Evolutionary conservation across 2,329 filamentous ascomycete species (phyloP).

Genomic region (Aspergillus carbonarius): DNA sequence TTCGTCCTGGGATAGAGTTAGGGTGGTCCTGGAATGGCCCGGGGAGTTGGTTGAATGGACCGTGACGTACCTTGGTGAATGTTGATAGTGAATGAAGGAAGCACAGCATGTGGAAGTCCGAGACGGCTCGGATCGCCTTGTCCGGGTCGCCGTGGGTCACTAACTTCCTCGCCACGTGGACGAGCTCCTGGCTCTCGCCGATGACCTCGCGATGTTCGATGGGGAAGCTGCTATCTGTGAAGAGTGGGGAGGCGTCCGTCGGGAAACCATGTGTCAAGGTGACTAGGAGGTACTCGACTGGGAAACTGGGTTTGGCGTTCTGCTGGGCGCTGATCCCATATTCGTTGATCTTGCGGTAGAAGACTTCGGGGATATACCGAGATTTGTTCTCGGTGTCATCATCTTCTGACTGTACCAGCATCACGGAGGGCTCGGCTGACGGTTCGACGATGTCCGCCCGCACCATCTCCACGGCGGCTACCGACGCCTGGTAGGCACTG

Average conservation of each 20-base stretch:
- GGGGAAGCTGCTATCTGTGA: slow-evolving; percentile 71
- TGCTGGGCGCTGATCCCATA: slow-evolving; percentile 95
- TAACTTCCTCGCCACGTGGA: slow-evolving; percentile 66
- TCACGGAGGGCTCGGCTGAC: slow-evolving; percentile 85
- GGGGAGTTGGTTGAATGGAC: not conserved
- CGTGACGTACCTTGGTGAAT: slow-evolving; percentile 71
- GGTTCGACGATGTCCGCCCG: slow-evolving; percentile 91
- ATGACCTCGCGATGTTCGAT: slow-evolving; percentile 89
- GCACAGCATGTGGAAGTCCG: slow-evolving; percentile 91
- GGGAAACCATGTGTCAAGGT: slow-evolving; percentile 97
- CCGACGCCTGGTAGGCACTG: slow-evolving; percentile 90
- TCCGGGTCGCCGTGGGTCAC: slow-evolving; percentile 63
- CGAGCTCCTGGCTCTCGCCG: slow-evolving; percentile 80
- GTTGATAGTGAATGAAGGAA: slow-evolving; percentile 80
- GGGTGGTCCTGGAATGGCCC: not conserved
- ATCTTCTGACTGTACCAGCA: slow-evolving; percentile 92
- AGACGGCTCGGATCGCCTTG: slow-evolving; percentile 67
- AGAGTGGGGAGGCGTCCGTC: slow-evolving; percentile 71
- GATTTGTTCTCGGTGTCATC: slow-evolving; percentile 66
- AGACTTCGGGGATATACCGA: slow-evolving; percentile 95
- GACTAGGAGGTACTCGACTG: slow-evolving; percentile 92
- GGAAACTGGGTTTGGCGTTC: slow-evolving; percentile 94
- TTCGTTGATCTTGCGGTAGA: slow-evolving; percentile 93
- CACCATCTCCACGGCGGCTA: slow-evolving; percentile 96
- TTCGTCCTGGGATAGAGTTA: slow-evolving; percentile 69